Conservation (phyloP, 2,329 filamentous ascomycete species). For the Diaporthe velutina region DNA sequence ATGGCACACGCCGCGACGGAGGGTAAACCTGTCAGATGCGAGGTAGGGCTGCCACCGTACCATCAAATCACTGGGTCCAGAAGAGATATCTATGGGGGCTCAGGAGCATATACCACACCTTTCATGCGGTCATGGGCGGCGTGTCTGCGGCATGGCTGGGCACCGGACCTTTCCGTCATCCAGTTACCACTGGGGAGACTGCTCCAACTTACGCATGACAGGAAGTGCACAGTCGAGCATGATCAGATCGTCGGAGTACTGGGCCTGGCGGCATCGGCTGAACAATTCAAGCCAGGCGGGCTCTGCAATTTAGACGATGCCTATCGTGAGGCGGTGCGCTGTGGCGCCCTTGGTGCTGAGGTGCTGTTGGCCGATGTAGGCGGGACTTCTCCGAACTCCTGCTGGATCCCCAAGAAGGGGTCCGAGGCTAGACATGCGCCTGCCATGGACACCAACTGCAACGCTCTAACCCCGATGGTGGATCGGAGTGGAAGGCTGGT, state of each 20-base stretch:
- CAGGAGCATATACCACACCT: background rate
- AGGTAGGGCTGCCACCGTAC: background rate
- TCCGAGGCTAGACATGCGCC: background rate
- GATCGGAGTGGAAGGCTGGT: conserved; percentile 1
- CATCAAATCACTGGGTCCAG: background rate
- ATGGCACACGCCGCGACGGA: background rate
- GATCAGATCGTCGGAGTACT: background rate
- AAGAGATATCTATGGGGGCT: background rate
- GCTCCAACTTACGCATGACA: background rate
- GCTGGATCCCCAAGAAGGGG: background rate
- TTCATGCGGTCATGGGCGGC: background rate
- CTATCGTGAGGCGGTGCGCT: conserved; percentile 1
- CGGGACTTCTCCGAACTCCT: background rate
- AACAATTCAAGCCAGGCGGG: background rate
- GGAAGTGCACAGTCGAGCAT: background rate
- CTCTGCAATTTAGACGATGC: background rate
- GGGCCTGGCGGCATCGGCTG: background rate
- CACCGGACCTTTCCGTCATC: background rate
- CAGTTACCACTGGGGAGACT: background rate
- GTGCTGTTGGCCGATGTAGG: background rate
- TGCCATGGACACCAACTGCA: background rate
- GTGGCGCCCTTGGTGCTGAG: background rate
- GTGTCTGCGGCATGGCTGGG: background rate
- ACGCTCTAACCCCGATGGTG: background rate
- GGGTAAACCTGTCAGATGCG: background rate